phyloP scores from a whole-genome alignment of 331 rosid genomes.

The Dryas integrifolia region DNA sequence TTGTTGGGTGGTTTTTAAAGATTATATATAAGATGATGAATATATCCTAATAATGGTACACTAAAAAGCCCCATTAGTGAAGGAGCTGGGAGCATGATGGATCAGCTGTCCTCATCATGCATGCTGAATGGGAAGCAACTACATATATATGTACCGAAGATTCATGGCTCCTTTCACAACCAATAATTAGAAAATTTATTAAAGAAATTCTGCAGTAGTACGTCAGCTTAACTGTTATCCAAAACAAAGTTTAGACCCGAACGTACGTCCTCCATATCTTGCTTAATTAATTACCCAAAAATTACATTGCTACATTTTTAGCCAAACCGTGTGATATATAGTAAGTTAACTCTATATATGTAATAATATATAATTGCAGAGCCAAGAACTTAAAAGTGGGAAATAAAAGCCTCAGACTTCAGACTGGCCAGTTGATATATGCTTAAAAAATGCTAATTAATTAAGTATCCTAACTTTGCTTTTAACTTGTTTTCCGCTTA shows the following conservation, averaged over 20 bases:
- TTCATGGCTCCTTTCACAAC: neutral
- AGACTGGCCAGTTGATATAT: too few species aligned
- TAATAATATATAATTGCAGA: too few species aligned
- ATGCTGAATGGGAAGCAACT: constrained; percentile 58
- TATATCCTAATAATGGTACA: neutral
- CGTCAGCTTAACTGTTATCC: constrained; percentile 7
- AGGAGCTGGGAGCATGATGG: neutral
- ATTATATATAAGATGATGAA: neutral
- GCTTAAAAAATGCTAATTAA: too few species aligned
- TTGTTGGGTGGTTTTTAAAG: neutral
- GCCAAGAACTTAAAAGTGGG: too few species aligned
- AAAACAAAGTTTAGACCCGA: neutral
- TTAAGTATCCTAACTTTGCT: too few species aligned
- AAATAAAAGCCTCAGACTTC: too few species aligned
- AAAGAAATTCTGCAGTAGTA: neutral
- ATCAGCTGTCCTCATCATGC: constrained; percentile 34
- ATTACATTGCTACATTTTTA: too few species aligned
- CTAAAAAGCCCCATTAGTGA: neutral
- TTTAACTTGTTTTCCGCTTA: too few species aligned
- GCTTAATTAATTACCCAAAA: too few species aligned
- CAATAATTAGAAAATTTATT: neutral
- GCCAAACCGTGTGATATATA: too few species aligned
- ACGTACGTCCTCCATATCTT: neutral
- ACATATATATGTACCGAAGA: neutral
- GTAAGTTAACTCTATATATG: too few species aligned